Conservation (phyloP, 192 early-diverging fungal species). For the Chytriomyces confervae region DNA sequence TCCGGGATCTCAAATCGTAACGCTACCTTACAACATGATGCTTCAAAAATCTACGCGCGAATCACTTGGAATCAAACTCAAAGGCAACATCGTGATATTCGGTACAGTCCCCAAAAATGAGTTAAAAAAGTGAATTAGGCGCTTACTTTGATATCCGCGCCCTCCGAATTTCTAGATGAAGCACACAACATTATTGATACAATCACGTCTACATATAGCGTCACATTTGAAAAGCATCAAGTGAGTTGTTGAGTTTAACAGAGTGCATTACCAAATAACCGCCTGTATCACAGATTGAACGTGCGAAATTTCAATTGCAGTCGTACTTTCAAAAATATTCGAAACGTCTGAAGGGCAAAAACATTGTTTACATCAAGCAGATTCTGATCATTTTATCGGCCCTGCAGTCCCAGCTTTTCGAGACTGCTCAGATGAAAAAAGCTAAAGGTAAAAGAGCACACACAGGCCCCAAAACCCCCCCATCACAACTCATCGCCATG, state of each 20-base stretch:
- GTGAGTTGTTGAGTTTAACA: constrained; percentile 28
- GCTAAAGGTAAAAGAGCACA: constrained; percentile 45
- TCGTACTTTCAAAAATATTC: constrained; percentile 76
- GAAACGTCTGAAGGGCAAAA: constrained; percentile 69
- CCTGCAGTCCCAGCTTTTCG: constrained; percentile 49
- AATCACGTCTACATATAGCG: constrained; percentile 73
- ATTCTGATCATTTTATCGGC: constrained; percentile 67
- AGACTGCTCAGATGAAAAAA: constrained; percentile 8
- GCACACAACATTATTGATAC: constrained; percentile 67
- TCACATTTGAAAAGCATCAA: constrained; percentile 57
- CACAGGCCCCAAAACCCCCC: background rate
- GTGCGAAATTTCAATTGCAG: constrained; percentile 62
- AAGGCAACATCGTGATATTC: constrained; percentile 79
- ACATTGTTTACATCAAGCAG: constrained; percentile 78
- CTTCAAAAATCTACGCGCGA: constrained; percentile 77
- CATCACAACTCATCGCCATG: too few relatives aligned
- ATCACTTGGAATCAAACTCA: constrained; percentile 72
- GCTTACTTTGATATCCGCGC: background rate
- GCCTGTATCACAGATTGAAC: constrained; percentile 27
- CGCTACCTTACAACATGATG: constrained; percentile 88
- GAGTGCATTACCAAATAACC: background rate
- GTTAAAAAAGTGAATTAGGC: constrained; percentile 37
- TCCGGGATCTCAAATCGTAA: constrained; percentile 65
- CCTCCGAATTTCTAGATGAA: constrained; percentile 40
- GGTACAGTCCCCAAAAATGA: constrained; percentile 46